These are phyloP conservation scores for Beta vulgaris DNA, from an alignment of 148 eudicot species.

Conservation along the genomic window DNA sequence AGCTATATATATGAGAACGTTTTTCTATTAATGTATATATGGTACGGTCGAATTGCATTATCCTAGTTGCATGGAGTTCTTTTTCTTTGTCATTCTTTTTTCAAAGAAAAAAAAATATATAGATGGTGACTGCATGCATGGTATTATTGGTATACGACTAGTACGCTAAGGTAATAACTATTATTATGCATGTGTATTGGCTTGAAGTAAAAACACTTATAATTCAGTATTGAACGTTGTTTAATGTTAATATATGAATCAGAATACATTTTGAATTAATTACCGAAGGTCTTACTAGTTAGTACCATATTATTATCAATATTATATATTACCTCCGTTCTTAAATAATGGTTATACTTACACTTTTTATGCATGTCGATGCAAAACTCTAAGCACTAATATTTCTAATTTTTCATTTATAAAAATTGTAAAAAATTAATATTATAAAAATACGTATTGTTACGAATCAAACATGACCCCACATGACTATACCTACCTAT, in stretches of 20 bases:
- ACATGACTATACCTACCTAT: too few species aligned
- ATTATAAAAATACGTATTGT: too few species aligned
- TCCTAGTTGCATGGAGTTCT: conserved; percentile 10
- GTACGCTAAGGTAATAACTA: neutral
- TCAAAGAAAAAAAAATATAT: too few species aligned
- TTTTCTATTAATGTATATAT: neutral
- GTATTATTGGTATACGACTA: neutral
- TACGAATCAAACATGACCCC: too few species aligned
- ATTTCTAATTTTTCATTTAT: too few species aligned
- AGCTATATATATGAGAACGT: conserved; percentile 3
- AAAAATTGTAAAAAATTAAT: too few species aligned
- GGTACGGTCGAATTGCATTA: neutral
- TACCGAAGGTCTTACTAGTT: neutral
- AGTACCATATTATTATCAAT: too few species aligned
- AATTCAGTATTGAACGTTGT: neutral
- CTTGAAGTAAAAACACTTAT: neutral
- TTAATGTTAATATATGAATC: neutral
- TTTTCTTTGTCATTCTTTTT: neutral
- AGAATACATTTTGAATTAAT: too few species aligned
- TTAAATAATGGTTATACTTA: too few species aligned
- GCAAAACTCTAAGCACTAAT: too few species aligned
- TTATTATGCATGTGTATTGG: neutral
- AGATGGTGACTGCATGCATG: conserved; percentile 16
- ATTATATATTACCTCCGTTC: too few species aligned
- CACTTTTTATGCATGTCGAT: too few species aligned